These are phyloP conservation scores for Amanita molliuscula DNA, from an alignment of 768 basidiomycete species.

Conservation along the genomic window DNA sequence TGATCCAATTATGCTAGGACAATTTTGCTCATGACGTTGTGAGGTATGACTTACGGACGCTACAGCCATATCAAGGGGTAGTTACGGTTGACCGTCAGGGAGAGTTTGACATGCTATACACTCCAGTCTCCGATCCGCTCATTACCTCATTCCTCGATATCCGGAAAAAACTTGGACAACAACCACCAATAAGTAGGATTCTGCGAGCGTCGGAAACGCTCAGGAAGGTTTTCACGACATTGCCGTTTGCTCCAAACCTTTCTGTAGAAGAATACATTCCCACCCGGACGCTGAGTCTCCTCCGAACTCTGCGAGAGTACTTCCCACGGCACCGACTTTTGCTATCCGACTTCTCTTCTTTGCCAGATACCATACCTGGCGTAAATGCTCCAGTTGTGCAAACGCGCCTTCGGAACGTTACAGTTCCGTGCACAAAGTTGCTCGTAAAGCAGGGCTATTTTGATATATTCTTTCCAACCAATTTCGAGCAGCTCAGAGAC, in stretches of 20 bases:
- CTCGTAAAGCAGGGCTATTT: conserved; percentile 94
- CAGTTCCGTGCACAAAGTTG: conserved; percentile 83
- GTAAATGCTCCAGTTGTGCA: conserved; percentile 87
- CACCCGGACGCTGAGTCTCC: conserved; percentile 77
- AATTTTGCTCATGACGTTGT: conserved; percentile 96
- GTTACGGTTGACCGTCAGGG: conserved; percentile 72
- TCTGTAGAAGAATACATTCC: conserved; percentile 86
- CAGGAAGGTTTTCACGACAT: conserved; percentile 50
- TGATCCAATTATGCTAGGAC: conserved; percentile 41
- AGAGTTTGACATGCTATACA: conserved; percentile 78
- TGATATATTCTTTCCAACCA: conserved; percentile 97
- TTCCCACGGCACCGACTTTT: conserved; percentile 94
- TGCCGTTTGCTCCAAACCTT: conserved; percentile 90
- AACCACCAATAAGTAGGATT: conserved; percentile 44
- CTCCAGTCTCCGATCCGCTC: conserved; percentile 76
- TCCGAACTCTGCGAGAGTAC: conserved; percentile 68
- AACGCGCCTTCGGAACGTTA: conserved; percentile 75
- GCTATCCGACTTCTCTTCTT: conserved; percentile 81
- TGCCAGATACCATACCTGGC: conserved; percentile 81
- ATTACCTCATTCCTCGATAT: conserved; percentile 69
- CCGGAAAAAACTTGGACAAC: conserved; percentile 47
- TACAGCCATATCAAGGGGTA: conserved; percentile 76
- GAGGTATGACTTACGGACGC: conserved; percentile 74
- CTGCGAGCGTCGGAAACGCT: conserved; percentile 45
- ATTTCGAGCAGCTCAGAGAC: conserved; percentile 75